Conservation (phyloP, 192 early-diverging fungal species). For the Rhizophagus clarus region DNA sequence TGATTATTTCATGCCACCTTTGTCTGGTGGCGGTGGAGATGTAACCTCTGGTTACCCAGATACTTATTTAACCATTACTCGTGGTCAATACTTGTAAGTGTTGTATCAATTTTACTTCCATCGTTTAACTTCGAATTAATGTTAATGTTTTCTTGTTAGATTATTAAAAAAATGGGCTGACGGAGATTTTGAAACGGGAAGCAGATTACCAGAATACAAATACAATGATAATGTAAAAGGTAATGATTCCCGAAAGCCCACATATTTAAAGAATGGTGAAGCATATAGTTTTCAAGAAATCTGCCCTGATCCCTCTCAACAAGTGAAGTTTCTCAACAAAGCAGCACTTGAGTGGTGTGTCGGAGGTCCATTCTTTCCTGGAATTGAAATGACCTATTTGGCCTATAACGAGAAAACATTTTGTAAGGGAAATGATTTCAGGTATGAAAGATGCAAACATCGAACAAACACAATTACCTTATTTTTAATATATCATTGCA, state of each 20-base stretch:
- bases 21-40: conserved; percentile 26
- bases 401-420: conserved; percentile 1
- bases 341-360: conserved; percentile 11
- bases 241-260: no score
- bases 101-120: neutral
- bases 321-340: conserved; percentile 12
- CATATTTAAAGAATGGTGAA: conserved; percentile 4
- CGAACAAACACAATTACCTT: no score
- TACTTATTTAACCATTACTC: conserved; percentile 21
- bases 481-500: neutral
- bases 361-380: conserved; percentile 23
- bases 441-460: neutral
- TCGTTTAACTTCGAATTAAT: conserved; percentile 8
- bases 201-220: no score
- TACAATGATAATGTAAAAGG: no score
- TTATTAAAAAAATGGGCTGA: conserved; percentile 8
- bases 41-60: neutral
- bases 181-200: neutral
- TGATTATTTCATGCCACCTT: conserved; percentile 26
- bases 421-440: neutral
- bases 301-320: no score
- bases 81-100: conserved; percentile 24
- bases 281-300: neutral
- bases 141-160: neutral
- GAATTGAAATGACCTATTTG: conserved; percentile 27